Percentiles rank a stretch among this genome's conserved stretches.
phyloP scores from a whole-genome alignment of 805 yeast genomes.

The Candida chilensis region DNA sequence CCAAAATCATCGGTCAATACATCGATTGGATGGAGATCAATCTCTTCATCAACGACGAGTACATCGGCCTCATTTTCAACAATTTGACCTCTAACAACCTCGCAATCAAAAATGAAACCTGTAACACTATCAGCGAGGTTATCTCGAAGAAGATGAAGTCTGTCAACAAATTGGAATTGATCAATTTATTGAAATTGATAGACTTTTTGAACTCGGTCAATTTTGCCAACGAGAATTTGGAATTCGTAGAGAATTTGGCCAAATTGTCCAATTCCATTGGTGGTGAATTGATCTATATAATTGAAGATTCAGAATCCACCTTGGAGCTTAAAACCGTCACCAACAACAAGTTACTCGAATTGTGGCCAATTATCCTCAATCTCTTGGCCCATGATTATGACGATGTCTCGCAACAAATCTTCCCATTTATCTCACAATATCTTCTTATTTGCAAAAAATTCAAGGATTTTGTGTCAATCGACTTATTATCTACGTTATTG shows the following conservation, averaged over 20 bases:
- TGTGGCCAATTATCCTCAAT: slow-evolving; percentile 65
- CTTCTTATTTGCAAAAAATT: slow-evolving; percentile 60
- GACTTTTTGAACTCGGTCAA: slow-evolving; percentile 32
- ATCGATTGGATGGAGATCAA: slow-evolving; percentile 89
- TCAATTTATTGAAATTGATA: slow-evolving; percentile 61
- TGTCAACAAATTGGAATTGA: slow-evolving; percentile 49
- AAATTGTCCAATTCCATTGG: slow-evolving; percentile 69
- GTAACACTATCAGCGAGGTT: slow-evolving; percentile 43
- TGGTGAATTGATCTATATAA: slow-evolving; percentile 59
- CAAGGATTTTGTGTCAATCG: slow-evolving; percentile 20
- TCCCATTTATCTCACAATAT: slow-evolving; percentile 72
- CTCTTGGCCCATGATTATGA: slow-evolving; percentile 80
- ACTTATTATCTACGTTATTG: slow-evolving; percentile 54
- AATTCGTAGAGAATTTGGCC: slow-evolving; percentile 69
- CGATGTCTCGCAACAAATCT: slow-evolving; percentile 77
- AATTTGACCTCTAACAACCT: slow-evolving; percentile 34
- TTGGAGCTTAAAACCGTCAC: slow-evolving; percentile 21
- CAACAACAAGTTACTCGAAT: slow-evolving; percentile 39
- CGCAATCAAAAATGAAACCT: slow-evolving; percentile 47
- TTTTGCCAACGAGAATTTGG: slow-evolving; percentile 37
- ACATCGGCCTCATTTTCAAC: slow-evolving; percentile 47
- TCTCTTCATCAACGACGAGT: slow-evolving; percentile 55
- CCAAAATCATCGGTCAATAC: slow-evolving; percentile 72
- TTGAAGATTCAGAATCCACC: slow-evolving; percentile 44
- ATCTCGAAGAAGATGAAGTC: slow-evolving; percentile 52